Conservation (phyloP, 1,139 yeast species). For the Pichia sp. region DNA sequence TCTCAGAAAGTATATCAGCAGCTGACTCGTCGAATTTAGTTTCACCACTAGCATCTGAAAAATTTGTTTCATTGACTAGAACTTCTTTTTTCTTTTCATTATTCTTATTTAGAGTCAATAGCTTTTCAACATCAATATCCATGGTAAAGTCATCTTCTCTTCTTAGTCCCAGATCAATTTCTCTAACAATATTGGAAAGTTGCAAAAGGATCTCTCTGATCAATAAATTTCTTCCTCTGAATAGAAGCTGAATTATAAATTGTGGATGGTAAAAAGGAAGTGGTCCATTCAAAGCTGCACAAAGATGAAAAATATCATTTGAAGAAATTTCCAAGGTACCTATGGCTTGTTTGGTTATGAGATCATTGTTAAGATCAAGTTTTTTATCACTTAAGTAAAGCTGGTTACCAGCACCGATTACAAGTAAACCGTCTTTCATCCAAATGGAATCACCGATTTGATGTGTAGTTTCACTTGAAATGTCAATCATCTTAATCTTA, state of each 20-base stretch:
- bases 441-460: conserved; percentile 83
- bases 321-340: conserved; percentile 41
- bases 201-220: conserved; percentile 53
- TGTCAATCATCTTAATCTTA: conserved; percentile 65
- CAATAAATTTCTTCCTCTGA: conserved; percentile 50
- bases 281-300: conserved; percentile 78
- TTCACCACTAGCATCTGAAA: conserved; percentile 21
- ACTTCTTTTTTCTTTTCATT: background rate
- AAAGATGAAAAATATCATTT: conserved; percentile 55
- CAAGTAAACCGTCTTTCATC: conserved; percentile 71
- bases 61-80: background rate
- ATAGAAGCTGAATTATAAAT: conserved; percentile 67
- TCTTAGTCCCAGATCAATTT: conserved; percentile 35
- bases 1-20: conserved; percentile 47
- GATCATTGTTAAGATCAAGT: conserved; percentile 49
- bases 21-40: conserved; percentile 38
- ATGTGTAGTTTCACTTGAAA: conserved; percentile 66
- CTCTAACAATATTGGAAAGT: conserved; percentile 47
- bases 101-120: conserved; percentile 13
- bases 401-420: conserved; percentile 86
- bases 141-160: conserved; percentile 32
- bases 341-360: conserved; percentile 37
- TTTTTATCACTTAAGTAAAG: conserved; percentile 72
- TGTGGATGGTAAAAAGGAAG: conserved; percentile 91
- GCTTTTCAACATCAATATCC: conserved; percentile 30